Percentiles rank a stretch among this genome's conserved stretches.
These are phyloP conservation scores for Phyllosticta citriasiana DNA, from an alignment of 2,329 filamentous ascomycete species.

Conservation along the genomic window DNA sequence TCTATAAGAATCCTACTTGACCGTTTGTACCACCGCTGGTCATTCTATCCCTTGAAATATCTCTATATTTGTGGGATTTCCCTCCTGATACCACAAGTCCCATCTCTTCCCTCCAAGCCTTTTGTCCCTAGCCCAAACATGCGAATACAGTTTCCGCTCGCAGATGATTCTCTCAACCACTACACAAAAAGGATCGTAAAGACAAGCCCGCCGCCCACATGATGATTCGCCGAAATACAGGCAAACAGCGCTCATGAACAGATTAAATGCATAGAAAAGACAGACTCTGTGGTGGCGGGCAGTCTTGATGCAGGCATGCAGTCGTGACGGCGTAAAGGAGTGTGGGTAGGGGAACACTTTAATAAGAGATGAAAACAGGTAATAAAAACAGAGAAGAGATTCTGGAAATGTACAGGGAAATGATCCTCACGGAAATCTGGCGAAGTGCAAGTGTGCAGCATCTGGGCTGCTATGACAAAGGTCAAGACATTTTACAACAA, in stretches of 20 bases:
- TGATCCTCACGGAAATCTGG: neutral
- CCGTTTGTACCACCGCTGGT: too few species aligned
- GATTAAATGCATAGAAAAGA: slow-evolving; percentile 3
- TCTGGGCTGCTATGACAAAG: neutral
- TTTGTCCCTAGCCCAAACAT: neutral
- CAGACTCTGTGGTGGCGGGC: neutral
- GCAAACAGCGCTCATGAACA: neutral
- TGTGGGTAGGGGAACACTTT: neutral
- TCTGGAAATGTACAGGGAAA: neutral
- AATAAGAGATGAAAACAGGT: neutral
- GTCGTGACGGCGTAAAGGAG: neutral
- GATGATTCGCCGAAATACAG: neutral
- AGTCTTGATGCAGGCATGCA: neutral
- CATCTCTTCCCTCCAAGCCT: neutral
- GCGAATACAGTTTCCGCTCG: neutral
- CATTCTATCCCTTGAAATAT: too few species aligned
- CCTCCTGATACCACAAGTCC: too few species aligned
- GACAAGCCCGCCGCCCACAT: neutral
- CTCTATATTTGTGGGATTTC: too few species aligned
- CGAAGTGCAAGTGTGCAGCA: neutral
- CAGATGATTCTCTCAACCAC: neutral
- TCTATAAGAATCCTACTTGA: too few species aligned
- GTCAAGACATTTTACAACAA: slow-evolving; percentile 17
- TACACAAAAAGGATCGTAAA: neutral
- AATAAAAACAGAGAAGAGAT: neutral